Base-by-base conservation (phyloP, 2,329 filamentous ascomycete species). In the Cladosporium sp. region DNA sequence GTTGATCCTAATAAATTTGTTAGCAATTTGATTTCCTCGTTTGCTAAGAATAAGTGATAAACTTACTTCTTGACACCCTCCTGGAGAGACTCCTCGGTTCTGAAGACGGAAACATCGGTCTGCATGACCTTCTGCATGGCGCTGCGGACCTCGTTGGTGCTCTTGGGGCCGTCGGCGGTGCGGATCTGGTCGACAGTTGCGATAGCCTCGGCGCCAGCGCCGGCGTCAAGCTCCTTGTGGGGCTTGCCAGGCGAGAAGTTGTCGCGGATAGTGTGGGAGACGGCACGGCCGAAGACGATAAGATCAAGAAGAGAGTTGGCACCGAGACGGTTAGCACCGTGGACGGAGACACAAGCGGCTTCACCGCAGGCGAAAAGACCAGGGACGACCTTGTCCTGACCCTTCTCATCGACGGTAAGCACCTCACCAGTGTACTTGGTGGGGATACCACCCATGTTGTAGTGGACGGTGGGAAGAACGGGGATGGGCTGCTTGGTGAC, bases 381-480 rank as follows among this genome's bases (percentile, higher is more conserved):
- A 59, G 91, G 92, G 20, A 99, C 94, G 67, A 96, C 84, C 83
- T 96, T 84, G 80, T 97, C 94, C 60, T 96, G 86, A 66, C 94
- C 94, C 62, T 85, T 75, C 72, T 89, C 88, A 68, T 97, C 91
- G 55, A 96, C 81, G 17, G 91, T 95, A 67, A 99, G 78, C 62
- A 97, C 94, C 80, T 99, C 92, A 76, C 94, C 93, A 63, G 91
- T 97, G 84, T 96, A 97, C 72, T 90, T 91, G 67, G 94, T 97
- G 55, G 93, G 93, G 68, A 99, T 97, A 84, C 94, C 93, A 78
- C 93, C 93, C 94, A 97, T 99, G 84, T 97, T 97, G 85, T 99
- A 99, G 83, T 99, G 92, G 67, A 97, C 93, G 45, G 93, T 97
- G 60, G 93, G 93, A 63, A 97, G 83, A 66, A 97, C 93, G 62